Evolutionary conservation across 2,329 filamentous ascomycete genomes (phyloP), one percentile per base, ranked within the genome.

Genomic region (Sporothrix euskadiensis): DNA sequence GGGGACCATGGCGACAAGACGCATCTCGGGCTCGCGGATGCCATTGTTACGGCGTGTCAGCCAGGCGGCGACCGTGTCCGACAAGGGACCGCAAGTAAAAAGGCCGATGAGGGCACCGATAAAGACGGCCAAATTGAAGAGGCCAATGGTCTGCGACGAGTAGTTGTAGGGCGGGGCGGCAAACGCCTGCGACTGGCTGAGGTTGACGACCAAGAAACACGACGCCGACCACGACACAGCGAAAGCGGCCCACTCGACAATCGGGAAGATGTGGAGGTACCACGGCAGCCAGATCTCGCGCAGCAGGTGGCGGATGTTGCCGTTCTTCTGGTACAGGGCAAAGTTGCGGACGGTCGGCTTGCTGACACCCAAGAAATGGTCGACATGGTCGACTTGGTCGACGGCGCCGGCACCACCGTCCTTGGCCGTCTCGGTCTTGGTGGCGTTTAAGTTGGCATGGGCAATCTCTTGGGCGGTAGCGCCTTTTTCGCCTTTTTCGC

Each of bases 191-290:
- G 83, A 83, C 76, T 86, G 83, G 0, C 88, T 90, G n/a, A 91
- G 82, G 79, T 91, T 91, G 77, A 90, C 74, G 4, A 79, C 79
- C 0, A 91, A 81, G 80, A 90, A 89, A 44, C 73, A 73, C 4
- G 75, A 74, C 9, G 76, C 76, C 9, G 76, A 77, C 76, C 88
- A 91, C 32, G 85, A 88, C 7, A 90, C 87, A 35, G 89, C 85
- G 76, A 91, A 90, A 19, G 87, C 84, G 0, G 89, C 83, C 73
- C 89, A 88, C 75, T 90, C 85, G 57, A 91, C 86, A 73, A 91
- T 90, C 0, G 89, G 89, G 79, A 88, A 91, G 0, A 83, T 76
- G 78, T 89, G 86, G 0, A 91, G 82, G 76, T 90, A 89, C 85
- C 87, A 89, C 0, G 89, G 89, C 8, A 88, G 83, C 84, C 85